Conservation (phyloP, 2,329 filamentous ascomycete genomes). For the Chrysoporthe austroafricana region DNA sequence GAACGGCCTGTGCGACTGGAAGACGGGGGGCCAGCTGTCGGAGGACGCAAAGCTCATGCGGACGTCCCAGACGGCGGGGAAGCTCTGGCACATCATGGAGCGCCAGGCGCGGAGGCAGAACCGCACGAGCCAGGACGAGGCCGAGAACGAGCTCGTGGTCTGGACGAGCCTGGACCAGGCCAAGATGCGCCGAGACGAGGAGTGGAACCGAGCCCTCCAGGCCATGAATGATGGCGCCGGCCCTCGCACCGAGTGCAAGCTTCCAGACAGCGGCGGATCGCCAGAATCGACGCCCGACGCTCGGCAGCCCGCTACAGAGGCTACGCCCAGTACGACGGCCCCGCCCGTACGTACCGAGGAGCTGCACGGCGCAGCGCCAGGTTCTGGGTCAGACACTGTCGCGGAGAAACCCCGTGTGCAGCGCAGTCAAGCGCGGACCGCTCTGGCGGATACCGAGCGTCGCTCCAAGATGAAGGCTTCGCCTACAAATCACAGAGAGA, state of each 20-base stretch:
- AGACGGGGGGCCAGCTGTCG: slow-evolving; percentile 34
- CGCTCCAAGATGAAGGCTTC: not conserved
- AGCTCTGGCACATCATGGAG: slow-evolving; percentile 22
- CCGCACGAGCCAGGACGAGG: not conserved
- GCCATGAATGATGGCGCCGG: not conserved
- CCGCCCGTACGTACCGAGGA: not conserved
- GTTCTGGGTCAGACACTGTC: not conserved
- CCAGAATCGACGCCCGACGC: not conserved
- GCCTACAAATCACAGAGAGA: not conserved
- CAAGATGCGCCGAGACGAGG: not conserved
- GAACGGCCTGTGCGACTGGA: slow-evolving; percentile 51
- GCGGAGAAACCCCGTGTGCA: not conserved
- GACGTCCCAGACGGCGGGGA: slow-evolving; percentile 27
- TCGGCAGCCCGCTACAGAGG: not conserved
- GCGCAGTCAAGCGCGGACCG: not conserved
- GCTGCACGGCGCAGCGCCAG: not conserved
- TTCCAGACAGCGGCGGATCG: not conserved
- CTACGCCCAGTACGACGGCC: not conserved
- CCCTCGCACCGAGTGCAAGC: not conserved
- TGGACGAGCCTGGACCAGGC: slow-evolving; percentile 12
- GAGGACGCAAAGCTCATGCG: slow-evolving; percentile 29
- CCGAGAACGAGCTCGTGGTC: slow-evolving; percentile 11
- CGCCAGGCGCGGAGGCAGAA: slow-evolving; percentile 23
- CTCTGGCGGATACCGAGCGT: not conserved
- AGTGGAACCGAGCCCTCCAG: not conserved